These are phyloP conservation scores for Cladosporium oxysporum DNA, from an alignment of 2,329 filamentous ascomycete species.

Conservation along the genomic window DNA sequence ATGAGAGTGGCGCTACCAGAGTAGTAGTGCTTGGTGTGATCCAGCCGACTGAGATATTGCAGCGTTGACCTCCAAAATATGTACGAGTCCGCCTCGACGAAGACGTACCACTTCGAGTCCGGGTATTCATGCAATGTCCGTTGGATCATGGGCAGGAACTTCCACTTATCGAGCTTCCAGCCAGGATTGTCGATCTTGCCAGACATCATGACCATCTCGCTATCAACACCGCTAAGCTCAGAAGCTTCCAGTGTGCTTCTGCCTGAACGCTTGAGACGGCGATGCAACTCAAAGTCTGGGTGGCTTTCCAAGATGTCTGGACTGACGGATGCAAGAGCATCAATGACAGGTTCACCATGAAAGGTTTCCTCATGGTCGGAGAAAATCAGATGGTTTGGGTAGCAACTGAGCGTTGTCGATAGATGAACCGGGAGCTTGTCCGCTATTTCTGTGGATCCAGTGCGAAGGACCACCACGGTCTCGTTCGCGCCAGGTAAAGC, in stretches of 20 bases:
- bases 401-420: conserved; percentile 56
- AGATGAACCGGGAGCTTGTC: conserved; percentile 59
- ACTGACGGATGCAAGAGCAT: conserved; percentile 39
- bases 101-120: conserved; percentile 59
- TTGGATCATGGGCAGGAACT: conserved; percentile 41
- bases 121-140: conserved; percentile 41
- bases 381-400: conserved; percentile 58
- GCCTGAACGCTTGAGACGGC: conserved; percentile 36
- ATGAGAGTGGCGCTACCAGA: conserved; percentile 57
- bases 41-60: conserved; percentile 54
- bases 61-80: conserved; percentile 56
- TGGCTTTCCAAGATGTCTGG: conserved; percentile 33
- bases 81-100: conserved; percentile 62
- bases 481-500: conserved; percentile 44
- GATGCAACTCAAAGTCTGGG: conserved; percentile 42
- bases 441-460: conserved; percentile 58
- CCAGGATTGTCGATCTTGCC: conserved; percentile 20
- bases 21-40: conserved; percentile 52
- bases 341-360: conserved; percentile 41
- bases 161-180: conserved; percentile 42
- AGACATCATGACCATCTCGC: neutral
- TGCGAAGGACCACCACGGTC: conserved; percentile 59
- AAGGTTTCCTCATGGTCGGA: conserved; percentile 59
- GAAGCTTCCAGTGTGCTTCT: conserved; percentile 34
- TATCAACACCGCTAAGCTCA: conserved; percentile 22